Evolutionary conservation across 495 filamentous ascomycete genomes (phyloP).

Genomic region (Neurospora sp.): DNA sequence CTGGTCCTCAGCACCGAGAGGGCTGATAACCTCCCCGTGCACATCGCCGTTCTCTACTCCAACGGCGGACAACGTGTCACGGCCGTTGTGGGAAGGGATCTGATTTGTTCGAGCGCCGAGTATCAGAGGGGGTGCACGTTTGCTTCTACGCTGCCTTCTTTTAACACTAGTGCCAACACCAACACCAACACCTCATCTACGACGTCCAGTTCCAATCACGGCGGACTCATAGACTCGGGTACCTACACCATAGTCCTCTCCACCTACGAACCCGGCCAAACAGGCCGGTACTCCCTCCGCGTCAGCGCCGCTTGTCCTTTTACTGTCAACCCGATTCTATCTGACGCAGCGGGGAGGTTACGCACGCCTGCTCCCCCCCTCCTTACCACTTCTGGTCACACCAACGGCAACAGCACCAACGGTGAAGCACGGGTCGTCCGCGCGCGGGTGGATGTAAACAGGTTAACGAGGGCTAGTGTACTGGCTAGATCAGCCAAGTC

Average conservation of each 20-base stretch:
- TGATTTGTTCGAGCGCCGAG: constrained; percentile 70
- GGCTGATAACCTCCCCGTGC: constrained; percentile 52
- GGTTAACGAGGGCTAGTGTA: constrained; percentile 50
- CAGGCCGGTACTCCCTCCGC: constrained; percentile 64
- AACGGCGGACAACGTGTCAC: constrained; percentile 54
- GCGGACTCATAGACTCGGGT: constrained; percentile 44
- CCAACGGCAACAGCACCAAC: constrained; percentile 6
- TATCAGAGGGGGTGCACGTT: constrained; percentile 72
- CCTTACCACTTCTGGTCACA: constrained; percentile 5
- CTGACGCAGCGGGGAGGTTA: constrained; percentile 61
- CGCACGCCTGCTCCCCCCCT: constrained; percentile 41
- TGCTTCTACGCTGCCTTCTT: constrained; percentile 31
- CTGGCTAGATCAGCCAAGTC: constrained; percentile 20
- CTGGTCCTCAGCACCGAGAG: constrained; percentile 59
- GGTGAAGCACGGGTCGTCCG: constrained; percentile 45
- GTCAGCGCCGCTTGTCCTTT: constrained; percentile 52
- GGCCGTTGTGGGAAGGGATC: constrained; percentile 59
- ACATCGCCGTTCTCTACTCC: constrained; percentile 75
- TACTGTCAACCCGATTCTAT: constrained; percentile 42
- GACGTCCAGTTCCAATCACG: no score
- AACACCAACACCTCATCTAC: not conserved
- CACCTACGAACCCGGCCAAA: constrained; percentile 73
- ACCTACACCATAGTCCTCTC: constrained; percentile 79
- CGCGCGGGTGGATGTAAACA: constrained; percentile 37
- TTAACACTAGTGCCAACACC: not conserved